These are phyloP conservation scores for Cordyceps fumosorosea DNA, from an alignment of 2,329 filamentous ascomycete genomes.

Conservation along the genomic window DNA sequence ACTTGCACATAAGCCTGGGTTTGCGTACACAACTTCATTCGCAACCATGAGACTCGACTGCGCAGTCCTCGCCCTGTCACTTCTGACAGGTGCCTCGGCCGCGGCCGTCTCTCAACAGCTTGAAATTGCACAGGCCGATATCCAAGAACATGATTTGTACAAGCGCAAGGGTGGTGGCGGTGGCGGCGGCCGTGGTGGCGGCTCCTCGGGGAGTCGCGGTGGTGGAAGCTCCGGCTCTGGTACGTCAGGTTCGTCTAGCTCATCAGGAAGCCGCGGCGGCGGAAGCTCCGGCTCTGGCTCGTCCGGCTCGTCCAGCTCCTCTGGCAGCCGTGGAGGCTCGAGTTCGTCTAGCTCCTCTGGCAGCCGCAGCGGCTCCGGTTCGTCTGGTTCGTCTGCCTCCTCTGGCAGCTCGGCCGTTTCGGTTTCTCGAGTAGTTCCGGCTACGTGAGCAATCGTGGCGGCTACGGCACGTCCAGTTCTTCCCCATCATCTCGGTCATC, in stretches of 20 bases:
- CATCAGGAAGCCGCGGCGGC: neutral
- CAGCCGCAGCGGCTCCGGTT: neutral
- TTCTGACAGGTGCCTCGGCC: slow-evolving; percentile 18
- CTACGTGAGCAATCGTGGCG: neutral
- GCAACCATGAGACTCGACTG: slow-evolving; percentile 27
- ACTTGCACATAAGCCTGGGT: too few relatives aligned
- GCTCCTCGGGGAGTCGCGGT: slow-evolving; percentile 18
- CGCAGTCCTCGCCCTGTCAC: slow-evolving; percentile 23
- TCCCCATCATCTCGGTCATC: neutral
- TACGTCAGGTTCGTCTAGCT: neutral
- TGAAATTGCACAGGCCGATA: slow-evolving; percentile 17
- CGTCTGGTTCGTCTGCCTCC: neutral
- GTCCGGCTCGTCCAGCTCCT: neutral
- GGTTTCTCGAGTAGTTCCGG: neutral
- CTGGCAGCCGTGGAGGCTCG: neutral
- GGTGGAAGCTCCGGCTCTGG: slow-evolving; percentile 10
- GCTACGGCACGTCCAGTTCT: neutral
- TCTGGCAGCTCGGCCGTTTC: neutral
- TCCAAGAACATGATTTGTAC: slow-evolving; percentile 41
- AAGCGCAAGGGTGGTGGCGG: slow-evolving; percentile 57
- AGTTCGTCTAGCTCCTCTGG: neutral
- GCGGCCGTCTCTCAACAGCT: slow-evolving; percentile 3
- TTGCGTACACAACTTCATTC: neutral
- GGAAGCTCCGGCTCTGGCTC: neutral
- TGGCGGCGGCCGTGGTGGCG: slow-evolving; percentile 38